Percentiles rank a stretch among this genome's conserved stretches.
These are phyloP conservation scores for Penstemon barbatus DNA, from an alignment of 257 asterid genomes.

Conservation along the genomic window DNA sequence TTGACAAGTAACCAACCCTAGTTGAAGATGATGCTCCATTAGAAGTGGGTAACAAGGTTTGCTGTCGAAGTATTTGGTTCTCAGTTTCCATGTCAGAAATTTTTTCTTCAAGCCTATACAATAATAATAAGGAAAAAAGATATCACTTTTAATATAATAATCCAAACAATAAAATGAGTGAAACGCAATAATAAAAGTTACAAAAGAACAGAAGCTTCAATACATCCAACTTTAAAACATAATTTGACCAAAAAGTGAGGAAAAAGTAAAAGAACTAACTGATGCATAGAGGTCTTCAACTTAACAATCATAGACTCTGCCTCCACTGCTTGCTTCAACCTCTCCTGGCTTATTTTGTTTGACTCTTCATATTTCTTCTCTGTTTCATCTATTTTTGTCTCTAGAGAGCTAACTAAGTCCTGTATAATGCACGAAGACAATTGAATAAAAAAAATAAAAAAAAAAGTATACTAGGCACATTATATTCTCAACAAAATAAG, in stretches of 20 bases:
- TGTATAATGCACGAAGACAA: slow-evolving; percentile 34
- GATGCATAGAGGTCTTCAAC: slow-evolving; percentile 81
- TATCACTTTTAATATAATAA: slow-evolving; percentile 10
- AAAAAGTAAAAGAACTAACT: slow-evolving; percentile 36
- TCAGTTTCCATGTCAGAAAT: slow-evolving; percentile 85
- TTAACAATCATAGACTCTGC: slow-evolving; percentile 89
- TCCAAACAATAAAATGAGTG: neutral
- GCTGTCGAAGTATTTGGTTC: slow-evolving; percentile 86
- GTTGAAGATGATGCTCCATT: slow-evolving; percentile 53
- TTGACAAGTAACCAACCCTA: slow-evolving; percentile 43
- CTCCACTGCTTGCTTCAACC: slow-evolving; percentile 88
- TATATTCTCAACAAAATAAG: slow-evolving; percentile 20
- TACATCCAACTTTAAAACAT: slow-evolving; percentile 19
- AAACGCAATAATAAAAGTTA: neutral
- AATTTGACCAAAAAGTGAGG: slow-evolving; percentile 1
- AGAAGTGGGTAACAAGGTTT: slow-evolving; percentile 58
- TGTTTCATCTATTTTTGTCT: slow-evolving; percentile 82
- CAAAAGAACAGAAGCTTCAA: slow-evolving; percentile 13
- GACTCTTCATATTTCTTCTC: slow-evolving; percentile 92
- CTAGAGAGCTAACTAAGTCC: slow-evolving; percentile 83
- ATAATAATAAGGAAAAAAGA: slow-evolving; percentile 9
- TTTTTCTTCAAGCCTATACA: slow-evolving; percentile 80
- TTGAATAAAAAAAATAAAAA: neutral
- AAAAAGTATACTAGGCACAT: slow-evolving; percentile 16
- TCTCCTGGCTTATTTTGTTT: slow-evolving; percentile 82